Evolutionary conservation across 2,329 filamentous ascomycete species (phyloP).

Genomic region (Aspergillus vadensis): DNA sequence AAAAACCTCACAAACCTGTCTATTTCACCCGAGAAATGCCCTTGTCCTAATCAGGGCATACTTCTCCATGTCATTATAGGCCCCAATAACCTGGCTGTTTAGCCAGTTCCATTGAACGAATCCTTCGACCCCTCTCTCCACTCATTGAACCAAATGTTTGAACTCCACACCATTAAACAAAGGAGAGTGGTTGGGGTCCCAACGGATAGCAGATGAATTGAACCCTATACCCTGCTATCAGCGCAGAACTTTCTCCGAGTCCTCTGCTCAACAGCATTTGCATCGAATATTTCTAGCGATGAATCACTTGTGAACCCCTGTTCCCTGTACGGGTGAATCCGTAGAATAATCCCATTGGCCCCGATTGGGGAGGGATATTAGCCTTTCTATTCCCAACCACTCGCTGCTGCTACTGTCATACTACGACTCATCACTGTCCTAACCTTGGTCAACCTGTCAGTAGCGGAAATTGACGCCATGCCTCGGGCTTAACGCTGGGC

Average conservation of each 20-base stretch:
- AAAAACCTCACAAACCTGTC: no score
- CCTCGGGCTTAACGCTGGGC: no score
- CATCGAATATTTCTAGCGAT: not conserved
- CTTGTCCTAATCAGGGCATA: not conserved
- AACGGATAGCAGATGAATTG: not conserved
- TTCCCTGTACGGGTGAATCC: no score
- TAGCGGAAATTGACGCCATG: no score
- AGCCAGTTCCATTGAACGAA: not conserved
- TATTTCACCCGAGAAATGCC: no score
- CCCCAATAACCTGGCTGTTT: not conserved
- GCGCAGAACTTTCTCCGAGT: not conserved
- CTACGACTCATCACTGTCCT: no score
- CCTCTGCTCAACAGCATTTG: not conserved
- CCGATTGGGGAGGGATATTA: no score
- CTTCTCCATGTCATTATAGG: not conserved
- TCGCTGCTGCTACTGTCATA: no score
- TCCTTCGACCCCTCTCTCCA: not conserved
- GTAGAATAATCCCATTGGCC: no score
- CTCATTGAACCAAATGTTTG: not conserved
- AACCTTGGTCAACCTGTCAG: no score
- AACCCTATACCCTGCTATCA: not conserved
- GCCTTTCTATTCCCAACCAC: no score
- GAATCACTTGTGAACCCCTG: no score
- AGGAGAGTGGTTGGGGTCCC: not conserved
- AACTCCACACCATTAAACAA: not conserved